Evolutionary conservation across 768 basidiomycete species (phyloP).

Genomic region (Galerina marginata): DNA sequence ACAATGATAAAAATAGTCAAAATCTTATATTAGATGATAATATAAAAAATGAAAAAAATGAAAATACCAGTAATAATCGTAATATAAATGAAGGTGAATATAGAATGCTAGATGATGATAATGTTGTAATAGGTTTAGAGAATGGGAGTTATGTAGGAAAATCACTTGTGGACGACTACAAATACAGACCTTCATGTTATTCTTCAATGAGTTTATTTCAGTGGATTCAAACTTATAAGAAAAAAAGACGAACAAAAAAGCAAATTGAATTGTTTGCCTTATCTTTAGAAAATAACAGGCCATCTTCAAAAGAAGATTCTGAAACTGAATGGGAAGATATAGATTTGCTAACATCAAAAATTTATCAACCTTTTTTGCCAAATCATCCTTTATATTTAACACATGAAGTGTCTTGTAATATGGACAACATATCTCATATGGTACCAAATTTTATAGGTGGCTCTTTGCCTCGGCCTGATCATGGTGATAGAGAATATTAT

Average conservation of each 20-base stretch:
- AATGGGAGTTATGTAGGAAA: slow-evolving; percentile 18
- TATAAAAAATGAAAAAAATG: not conserved
- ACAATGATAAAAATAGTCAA: not conserved
- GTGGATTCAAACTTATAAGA: slow-evolving; percentile 23
- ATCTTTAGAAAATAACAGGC: no score
- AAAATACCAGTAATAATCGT: not conserved
- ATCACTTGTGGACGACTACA: slow-evolving; percentile 32
- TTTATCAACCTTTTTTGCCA: slow-evolving; percentile 6
- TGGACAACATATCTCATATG: not conserved
- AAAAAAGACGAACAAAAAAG: slow-evolving; percentile 10
- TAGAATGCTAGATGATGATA: slow-evolving; percentile 8
- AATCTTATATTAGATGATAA: not conserved
- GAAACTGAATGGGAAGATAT: not conserved
- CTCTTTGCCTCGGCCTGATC: slow-evolving; percentile 33
- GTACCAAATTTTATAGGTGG: slow-evolving; percentile 38
- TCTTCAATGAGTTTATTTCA: slow-evolving; percentile 28
- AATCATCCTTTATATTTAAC: slow-evolving; percentile 22
- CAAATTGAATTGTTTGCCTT: not conserved
- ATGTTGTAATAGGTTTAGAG: slow-evolving; percentile 12
- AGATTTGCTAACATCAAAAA: not conserved
- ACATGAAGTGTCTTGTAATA: slow-evolving; percentile 17
- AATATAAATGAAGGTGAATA: not conserved
- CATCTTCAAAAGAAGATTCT: no score
- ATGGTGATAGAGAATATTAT: slow-evolving; percentile 36
- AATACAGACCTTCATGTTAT: slow-evolving; percentile 23